These are phyloP conservation scores for Tuctoria greenei DNA, from an alignment of 176 grass and related monocot species.

Conservation along the genomic window DNA sequence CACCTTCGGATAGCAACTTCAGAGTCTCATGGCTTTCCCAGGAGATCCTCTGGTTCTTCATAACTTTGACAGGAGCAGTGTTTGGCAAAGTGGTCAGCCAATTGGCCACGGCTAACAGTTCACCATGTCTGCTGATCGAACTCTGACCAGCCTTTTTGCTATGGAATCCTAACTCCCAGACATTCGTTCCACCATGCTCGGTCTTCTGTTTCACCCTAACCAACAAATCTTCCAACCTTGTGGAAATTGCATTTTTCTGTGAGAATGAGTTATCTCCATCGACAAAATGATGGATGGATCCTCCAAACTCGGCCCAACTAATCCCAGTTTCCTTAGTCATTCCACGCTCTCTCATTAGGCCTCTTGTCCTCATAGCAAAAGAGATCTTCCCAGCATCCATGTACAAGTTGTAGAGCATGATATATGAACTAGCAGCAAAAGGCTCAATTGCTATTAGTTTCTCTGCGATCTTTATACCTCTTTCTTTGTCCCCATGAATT, in stretches of 20 bases:
- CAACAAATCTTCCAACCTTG: conserved; percentile 45
- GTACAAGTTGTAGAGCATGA: conserved; percentile 71
- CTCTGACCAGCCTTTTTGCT: conserved; percentile 44
- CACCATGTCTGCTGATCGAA: conserved; percentile 56
- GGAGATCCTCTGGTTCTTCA: conserved; percentile 81
- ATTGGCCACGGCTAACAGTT: conserved; percentile 58
- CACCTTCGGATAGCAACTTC: conserved; percentile 63
- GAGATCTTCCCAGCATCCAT: conserved; percentile 71
- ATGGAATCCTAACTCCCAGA: conserved; percentile 62
- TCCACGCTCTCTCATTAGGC: conserved; percentile 78
- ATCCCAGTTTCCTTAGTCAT: conserved; percentile 45
- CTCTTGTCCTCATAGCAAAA: conserved; percentile 80
- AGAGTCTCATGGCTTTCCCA: conserved; percentile 64
- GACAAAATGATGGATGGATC: conserved; percentile 46
- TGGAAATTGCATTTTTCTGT: conserved; percentile 31
- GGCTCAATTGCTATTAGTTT: conserved; percentile 65
- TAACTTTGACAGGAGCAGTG: conserved; percentile 51
- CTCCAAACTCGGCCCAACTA: conserved; percentile 66
- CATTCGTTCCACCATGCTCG: conserved; percentile 18
- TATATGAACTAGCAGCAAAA: conserved; percentile 57
- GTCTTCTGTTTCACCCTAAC: conserved; percentile 56
- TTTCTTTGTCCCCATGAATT: conserved; percentile 62
- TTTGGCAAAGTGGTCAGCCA: conserved; percentile 46
- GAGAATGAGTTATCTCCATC: conserved; percentile 37
- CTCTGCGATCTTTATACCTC: conserved; percentile 45